Evolutionary conservation across 2,329 filamentous ascomycete genomes (phyloP), one percentile per base, ranked within the genome.

Genomic region (Trichophyton equinum): DNA sequence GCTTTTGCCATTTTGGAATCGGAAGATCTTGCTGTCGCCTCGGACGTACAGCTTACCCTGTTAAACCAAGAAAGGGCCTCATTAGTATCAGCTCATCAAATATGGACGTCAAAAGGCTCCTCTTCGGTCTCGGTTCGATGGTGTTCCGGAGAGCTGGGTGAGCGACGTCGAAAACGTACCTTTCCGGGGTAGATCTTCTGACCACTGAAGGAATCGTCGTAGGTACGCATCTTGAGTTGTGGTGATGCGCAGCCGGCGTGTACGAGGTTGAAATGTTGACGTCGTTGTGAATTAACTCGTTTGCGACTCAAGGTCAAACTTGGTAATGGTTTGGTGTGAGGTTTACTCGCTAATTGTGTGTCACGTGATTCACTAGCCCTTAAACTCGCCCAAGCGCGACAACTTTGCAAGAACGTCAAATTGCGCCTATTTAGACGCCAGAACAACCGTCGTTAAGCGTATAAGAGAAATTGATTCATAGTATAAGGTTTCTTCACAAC

Each of bases 11-110:
- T 95, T 96, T 82, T 96, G 91, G 89, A 99, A 99, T 78, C 94
- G 91, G 89, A 99, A 99, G 85, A 97, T 86, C 85, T 97, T 99
- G 91, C 89, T 95, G 85, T 99, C 94, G 77, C 92, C 91, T 81
- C 94, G 91, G 85, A 99, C 83, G 84, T 92, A 99, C 83, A 99
- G 88, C 85, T 97, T 97, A 84, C 94, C 94, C 94, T 97, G 77
- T 75, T 74, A 62, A 63, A 66, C 60, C 60, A 68, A 71, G 71
- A 65, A 66, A 66, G 65, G 62, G 33, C 18, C 27, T 1, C 8
- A 55, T 63, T 38, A 63, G 62, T n/a, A 47, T 49, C 9, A 27
- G 46, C 46, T 49, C 57, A 49, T 13, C 42, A 42, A 51, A 33
- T 13, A 30, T 33, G 15, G 25, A 7, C 30, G 15, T 42, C 36